Evolutionary conservation across 352 stramenopile species (phyloP).

Genomic region (Detonula confervacea): DNA sequence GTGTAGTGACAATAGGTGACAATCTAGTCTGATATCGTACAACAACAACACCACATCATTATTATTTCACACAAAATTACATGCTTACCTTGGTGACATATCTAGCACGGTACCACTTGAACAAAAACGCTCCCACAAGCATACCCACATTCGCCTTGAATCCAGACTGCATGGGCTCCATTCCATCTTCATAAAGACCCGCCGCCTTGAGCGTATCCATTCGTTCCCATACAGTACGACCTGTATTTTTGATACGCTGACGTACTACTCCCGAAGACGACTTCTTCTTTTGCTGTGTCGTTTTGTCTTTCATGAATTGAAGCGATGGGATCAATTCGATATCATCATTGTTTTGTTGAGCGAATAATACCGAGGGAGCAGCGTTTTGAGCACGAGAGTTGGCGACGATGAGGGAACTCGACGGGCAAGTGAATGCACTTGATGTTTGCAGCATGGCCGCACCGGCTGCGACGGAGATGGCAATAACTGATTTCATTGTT

Average conservation of each 20-base stretch:
- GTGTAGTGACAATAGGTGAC: too few relatives aligned
- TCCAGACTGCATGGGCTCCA: conserved; percentile 54
- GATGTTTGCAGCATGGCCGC: background rate
- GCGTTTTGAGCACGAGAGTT: conserved; percentile 1
- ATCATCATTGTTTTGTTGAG: conserved; percentile 7
- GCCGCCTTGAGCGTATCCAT: conserved; percentile 62
- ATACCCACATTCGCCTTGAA: conserved; percentile 67
- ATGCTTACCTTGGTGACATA: conserved; percentile 69
- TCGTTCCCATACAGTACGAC: conserved; percentile 33
- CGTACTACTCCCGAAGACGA: background rate
- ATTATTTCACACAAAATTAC: background rate
- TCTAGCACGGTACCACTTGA: conserved; percentile 81
- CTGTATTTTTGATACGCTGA: conserved; percentile 18
- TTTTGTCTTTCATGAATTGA: conserved; percentile 3
- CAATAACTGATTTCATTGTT: conserved; percentile 9
- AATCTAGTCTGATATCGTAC: too few relatives aligned
- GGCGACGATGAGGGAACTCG: background rate
- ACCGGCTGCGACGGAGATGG: conserved; percentile 7
- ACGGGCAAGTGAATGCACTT: conserved; percentile 18
- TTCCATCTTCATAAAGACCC: conserved; percentile 38
- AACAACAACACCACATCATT: too few relatives aligned
- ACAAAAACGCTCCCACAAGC: conserved; percentile 62
- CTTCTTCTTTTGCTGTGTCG: background rate
- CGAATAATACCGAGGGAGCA: background rate
- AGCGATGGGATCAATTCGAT: background rate